Conservation (phyloP, 2,329 filamentous ascomycete genomes). For the Cercospora nicotianae region DNA sequence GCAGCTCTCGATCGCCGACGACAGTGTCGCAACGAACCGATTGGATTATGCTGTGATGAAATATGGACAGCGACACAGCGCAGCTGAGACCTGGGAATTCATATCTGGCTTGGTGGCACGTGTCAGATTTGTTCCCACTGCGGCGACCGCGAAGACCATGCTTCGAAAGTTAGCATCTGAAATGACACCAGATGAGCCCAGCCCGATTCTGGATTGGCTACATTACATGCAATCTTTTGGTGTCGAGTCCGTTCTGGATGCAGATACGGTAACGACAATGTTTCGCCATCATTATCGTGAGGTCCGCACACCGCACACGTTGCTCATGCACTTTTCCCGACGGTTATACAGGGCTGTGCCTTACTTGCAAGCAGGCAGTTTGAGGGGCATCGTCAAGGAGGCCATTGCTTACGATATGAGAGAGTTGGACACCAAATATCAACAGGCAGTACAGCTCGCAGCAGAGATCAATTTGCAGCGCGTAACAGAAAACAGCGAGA, state of each 20-base stretch:
- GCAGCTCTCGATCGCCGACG: background rate
- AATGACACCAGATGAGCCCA: constrained; percentile 13
- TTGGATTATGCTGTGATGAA: constrained; percentile 28
- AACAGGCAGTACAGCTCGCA: background rate
- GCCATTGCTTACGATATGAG: constrained; percentile 35
- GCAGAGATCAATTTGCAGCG: constrained; percentile 10
- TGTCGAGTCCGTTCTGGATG: constrained; percentile 22
- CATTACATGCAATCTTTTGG: constrained; percentile 23
- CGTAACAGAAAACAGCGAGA: background rate
- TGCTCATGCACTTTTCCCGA: constrained; percentile 33
- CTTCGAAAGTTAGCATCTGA: constrained; percentile 28
- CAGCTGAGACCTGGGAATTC: constrained; percentile 32
- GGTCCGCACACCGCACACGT: constrained; percentile 30
- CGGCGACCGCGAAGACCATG: constrained; percentile 29
- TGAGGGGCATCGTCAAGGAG: constrained; percentile 29
- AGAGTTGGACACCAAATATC: constrained; percentile 11
- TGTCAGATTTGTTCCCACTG: constrained; percentile 29
- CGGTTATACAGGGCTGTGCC: constrained; percentile 22
- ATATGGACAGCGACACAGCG: constrained; percentile 25
- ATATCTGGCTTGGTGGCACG: constrained; percentile 27
- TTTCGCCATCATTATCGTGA: constrained; percentile 32
- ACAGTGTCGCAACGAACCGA: constrained; percentile 4
- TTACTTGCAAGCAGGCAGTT: constrained; percentile 21
- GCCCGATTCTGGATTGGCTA: constrained; percentile 32
- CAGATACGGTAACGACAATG: constrained; percentile 24